Percentiles rank a stretch among this genome's conserved stretches.
Conservation (phyloP, 257 asterid species). For the Solanum arcanum region DNA sequence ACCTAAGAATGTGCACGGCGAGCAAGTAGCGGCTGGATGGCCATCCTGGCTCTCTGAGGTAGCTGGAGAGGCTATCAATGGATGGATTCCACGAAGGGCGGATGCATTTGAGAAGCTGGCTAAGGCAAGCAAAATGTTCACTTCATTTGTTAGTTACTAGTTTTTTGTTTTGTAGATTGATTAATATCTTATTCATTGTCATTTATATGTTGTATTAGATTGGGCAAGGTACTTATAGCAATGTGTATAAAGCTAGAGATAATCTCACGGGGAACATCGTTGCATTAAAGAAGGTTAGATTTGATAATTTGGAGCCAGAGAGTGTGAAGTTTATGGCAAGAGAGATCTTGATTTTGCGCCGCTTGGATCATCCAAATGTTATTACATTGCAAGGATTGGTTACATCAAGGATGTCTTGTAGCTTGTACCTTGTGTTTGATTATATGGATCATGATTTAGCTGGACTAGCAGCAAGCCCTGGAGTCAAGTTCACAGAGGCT, state of each 20-base stretch:
- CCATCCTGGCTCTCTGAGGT: conserved; percentile 84
- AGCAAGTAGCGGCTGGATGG: conserved; percentile 96
- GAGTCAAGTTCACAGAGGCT: conserved; percentile 65
- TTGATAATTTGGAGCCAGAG: conserved; percentile 86
- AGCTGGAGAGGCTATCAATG: conserved; percentile 83
- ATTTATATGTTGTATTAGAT: conserved; percentile 30
- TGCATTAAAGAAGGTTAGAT: conserved; percentile 79
- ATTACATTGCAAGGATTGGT: conserved; percentile 69
- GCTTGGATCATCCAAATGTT: conserved; percentile 88
- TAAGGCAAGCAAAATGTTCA: conserved; percentile 35
- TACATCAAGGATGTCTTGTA: conserved; percentile 85
- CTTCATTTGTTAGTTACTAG: not conserved
- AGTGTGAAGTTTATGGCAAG: conserved; percentile 89
- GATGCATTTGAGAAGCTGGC: conserved; percentile 77
- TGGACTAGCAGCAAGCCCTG: conserved; percentile 76
- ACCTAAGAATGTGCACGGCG: conserved; percentile 69
- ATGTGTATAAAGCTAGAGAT: conserved; percentile 86
- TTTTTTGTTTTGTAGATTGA: not conserved
- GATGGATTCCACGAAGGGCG: conserved; percentile 85
- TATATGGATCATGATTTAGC: conserved; percentile 87
- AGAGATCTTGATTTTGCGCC: conserved; percentile 78
- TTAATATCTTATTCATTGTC: conserved; percentile 5
- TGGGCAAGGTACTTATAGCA: conserved; percentile 87
- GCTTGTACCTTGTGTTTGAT: conserved; percentile 74
- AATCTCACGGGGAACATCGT: conserved; percentile 49